phyloP scores from a whole-genome alignment of 192 early-diverging fungal genomes.

The Coemansia sp. region DNA sequence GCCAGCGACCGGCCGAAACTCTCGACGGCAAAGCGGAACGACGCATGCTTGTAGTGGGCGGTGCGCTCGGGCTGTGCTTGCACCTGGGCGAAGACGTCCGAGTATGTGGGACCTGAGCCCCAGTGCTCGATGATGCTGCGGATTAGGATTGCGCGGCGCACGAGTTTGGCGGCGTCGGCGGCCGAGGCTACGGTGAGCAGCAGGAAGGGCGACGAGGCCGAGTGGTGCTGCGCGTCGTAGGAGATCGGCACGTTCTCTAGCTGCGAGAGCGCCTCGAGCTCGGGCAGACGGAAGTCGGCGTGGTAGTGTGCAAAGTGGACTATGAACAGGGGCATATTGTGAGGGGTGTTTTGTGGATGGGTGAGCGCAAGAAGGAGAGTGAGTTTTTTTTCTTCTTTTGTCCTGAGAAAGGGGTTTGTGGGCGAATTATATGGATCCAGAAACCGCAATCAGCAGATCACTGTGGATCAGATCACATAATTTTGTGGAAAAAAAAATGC shows the following conservation, averaged over 20 bases:
- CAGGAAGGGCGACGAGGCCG: constrained; percentile 74
- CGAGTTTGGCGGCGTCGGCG: constrained; percentile 68
- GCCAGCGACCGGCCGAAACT: constrained; percentile 74
- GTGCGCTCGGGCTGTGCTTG: constrained; percentile 58
- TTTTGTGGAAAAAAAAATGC: background rate
- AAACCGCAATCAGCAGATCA: no score
- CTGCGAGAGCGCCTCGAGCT: constrained; percentile 79
- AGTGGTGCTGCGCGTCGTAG: constrained; percentile 62
- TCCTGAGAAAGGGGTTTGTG: no score
- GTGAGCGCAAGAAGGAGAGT: no score
- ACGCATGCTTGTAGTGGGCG: constrained; percentile 52
- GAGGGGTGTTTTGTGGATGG: no score
- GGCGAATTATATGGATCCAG: no score
- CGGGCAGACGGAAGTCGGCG: constrained; percentile 72
- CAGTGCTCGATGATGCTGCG: constrained; percentile 77
- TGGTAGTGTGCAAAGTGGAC: constrained; percentile 75
- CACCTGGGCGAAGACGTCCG: constrained; percentile 59
- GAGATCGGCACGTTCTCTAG: constrained; percentile 69
- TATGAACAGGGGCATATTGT: constrained; percentile 47
- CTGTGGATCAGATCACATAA: no score
- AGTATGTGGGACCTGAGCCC: constrained; percentile 64
- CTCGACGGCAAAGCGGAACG: constrained; percentile 76
- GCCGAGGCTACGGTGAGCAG: constrained; percentile 67
- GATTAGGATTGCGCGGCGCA: constrained; percentile 77
- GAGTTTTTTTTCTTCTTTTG: no score